Conservation (phyloP, 2,329 filamentous ascomycete genomes). For the Endoconidiophora polonica region DNA sequence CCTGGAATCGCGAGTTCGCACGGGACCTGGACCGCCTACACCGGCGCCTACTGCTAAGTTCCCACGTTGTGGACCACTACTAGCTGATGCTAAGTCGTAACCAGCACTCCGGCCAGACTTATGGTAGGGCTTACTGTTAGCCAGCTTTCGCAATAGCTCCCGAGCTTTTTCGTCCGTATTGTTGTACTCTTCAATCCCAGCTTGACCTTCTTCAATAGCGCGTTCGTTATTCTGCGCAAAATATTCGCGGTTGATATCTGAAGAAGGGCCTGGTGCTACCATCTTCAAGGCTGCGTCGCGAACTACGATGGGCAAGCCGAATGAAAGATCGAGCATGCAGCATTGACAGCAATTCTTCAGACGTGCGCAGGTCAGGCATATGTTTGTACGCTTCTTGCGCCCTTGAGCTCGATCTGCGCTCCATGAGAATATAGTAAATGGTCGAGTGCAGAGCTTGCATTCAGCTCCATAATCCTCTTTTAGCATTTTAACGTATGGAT, state of each 20-base stretch:
- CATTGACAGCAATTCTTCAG: constrained; percentile 98
- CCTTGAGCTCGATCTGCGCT: constrained; percentile 75
- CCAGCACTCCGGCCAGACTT: constrained; percentile 69
- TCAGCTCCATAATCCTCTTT: constrained; percentile 91
- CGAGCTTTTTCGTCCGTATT: constrained; percentile 95
- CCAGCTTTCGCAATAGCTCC: constrained; percentile 68
- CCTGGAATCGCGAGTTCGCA: constrained; percentile 54
- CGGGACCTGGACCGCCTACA: constrained; percentile 51
- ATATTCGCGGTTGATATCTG: constrained; percentile 88
- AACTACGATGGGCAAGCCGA: constrained; percentile 85
- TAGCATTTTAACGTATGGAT: constrained; percentile 96
- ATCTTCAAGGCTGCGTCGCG: constrained; percentile 95
- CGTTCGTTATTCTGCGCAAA: constrained; percentile 96
- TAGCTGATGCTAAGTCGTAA: constrained; percentile 26
- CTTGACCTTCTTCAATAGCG: constrained; percentile 81
- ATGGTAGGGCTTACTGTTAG: constrained; percentile 89
- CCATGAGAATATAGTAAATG: constrained; percentile 93
- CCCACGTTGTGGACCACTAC: constrained; percentile 21
- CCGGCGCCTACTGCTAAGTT: constrained; percentile 38
- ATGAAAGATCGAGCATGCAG: constrained; percentile 95
- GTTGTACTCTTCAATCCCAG: constrained; percentile 75
- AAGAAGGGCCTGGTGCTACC: constrained; percentile 83
- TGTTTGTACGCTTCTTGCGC: constrained; percentile 83
- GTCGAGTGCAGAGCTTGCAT: constrained; percentile 78
- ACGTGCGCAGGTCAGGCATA: constrained; percentile 90